These are phyloP conservation scores for Agroathelia rolfsii DNA, from an alignment of 1,284 basidiomycete genomes.

Conservation along the genomic window DNA sequence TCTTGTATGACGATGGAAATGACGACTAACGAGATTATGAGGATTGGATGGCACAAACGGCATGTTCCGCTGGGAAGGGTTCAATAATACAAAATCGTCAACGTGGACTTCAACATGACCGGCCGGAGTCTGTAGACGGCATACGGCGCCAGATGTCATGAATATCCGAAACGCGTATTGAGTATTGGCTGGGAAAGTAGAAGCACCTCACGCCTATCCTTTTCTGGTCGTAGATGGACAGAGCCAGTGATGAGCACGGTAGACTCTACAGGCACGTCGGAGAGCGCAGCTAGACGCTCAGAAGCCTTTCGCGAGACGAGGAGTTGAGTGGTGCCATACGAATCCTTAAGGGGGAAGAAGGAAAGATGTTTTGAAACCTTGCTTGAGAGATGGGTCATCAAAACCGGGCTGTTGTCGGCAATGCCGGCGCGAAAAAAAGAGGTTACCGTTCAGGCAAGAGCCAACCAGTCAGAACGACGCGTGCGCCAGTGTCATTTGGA, in stretches of 20 bases:
- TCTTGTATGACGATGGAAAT: slow-evolving; percentile 8
- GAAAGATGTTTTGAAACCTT: slow-evolving; percentile 60
- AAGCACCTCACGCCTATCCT: slow-evolving; percentile 39
- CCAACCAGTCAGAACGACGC: slow-evolving; percentile 72
- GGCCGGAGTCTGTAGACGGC: slow-evolving; percentile 37
- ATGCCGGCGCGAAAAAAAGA: slow-evolving; percentile 21
- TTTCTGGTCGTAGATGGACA: slow-evolving; percentile 54
- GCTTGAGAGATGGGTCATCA: slow-evolving; percentile 30
- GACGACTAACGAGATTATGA: slow-evolving; percentile 54
- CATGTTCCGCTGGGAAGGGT: slow-evolving; percentile 58
- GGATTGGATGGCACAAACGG: slow-evolving; percentile 78
- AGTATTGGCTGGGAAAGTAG: slow-evolving; percentile 1
- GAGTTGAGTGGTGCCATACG: slow-evolving; percentile 70
- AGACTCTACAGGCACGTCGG: slow-evolving; percentile 63
- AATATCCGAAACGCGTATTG: slow-evolving; percentile 3
- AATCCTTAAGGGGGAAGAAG: slow-evolving; percentile 76
- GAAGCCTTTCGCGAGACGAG: slow-evolving; percentile 38
- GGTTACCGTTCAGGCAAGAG: slow-evolving; percentile 63
- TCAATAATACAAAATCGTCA: slow-evolving; percentile 63
- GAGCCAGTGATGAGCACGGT: slow-evolving; percentile 66
- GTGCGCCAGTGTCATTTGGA: slow-evolving; percentile 39
- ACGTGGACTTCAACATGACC: slow-evolving; percentile 79
- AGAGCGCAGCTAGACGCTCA: slow-evolving; percentile 35
- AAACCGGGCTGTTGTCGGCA: slow-evolving; percentile 11
- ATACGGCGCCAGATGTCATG: slow-evolving; percentile 13